These are phyloP conservation scores for Ocimum tenuiflorum DNA, from an alignment of 257 asterid species.

Conservation along the genomic window DNA sequence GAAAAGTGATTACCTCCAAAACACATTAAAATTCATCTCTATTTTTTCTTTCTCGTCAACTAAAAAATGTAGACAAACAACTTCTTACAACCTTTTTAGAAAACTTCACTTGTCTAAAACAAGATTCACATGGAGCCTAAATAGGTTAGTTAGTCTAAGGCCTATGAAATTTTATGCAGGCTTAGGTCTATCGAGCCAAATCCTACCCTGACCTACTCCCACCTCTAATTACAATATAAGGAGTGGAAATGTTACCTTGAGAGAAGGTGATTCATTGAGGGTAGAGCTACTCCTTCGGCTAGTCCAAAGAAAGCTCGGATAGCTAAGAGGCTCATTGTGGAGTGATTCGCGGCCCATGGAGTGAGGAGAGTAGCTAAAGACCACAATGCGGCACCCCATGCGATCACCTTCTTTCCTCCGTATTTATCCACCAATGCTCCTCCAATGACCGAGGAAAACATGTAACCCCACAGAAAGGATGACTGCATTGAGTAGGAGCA, in stretches of 20 bases:
- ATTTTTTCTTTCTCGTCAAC: too few relatives aligned
- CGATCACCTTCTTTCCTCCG: slow-evolving; percentile 74
- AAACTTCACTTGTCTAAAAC: too few relatives aligned
- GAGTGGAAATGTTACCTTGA: slow-evolving; percentile 43
- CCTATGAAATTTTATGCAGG: too few relatives aligned
- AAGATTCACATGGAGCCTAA: too few relatives aligned
- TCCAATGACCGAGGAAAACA: slow-evolving; percentile 82
- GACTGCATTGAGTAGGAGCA: slow-evolving; percentile 40
- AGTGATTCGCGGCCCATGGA: slow-evolving; percentile 92
- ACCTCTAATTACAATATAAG: too few relatives aligned
- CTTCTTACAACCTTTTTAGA: too few relatives aligned
- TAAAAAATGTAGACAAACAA: too few relatives aligned
- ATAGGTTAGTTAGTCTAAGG: too few relatives aligned
- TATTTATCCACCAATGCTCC: slow-evolving; percentile 92
- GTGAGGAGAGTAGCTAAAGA: slow-evolving; percentile 92
- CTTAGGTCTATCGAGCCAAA: too few relatives aligned
- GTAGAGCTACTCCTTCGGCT: slow-evolving; percentile 96
- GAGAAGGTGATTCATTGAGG: slow-evolving; percentile 84
- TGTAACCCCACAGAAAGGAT: slow-evolving; percentile 96
- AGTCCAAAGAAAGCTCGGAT: slow-evolving; percentile 87
- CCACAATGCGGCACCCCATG: slow-evolving; percentile 93
- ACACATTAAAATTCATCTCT: too few relatives aligned
- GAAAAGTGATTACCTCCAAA: too few relatives aligned
- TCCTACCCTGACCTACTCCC: too few relatives aligned
- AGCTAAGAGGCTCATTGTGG: slow-evolving; percentile 70